Evolutionary conservation across 768 basidiomycete species (phyloP), one percentile per base, ranked within the genome.

Genomic region (Trametes coccinea): DNA sequence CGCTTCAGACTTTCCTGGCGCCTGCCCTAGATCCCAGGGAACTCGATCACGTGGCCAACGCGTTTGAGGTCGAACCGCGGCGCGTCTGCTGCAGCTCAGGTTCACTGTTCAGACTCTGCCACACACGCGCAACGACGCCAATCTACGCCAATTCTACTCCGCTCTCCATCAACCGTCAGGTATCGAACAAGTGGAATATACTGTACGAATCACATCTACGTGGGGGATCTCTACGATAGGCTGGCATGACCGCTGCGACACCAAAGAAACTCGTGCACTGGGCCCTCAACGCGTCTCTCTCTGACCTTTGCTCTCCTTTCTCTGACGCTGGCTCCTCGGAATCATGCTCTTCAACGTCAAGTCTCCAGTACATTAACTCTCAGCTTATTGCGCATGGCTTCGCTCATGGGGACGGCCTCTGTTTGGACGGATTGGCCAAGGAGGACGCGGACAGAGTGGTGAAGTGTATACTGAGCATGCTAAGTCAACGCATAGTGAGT

Each of bases 321-420:
- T 69, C 68, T 27, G 68, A 71, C 78, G 56, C 78, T 37, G 37
- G 53, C 22, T 81, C 83, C 5, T 73, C 80, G 4, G 80, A 80
- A 1, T 81, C 80, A 0, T 75, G 79, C 47, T 72, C 78, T 31
- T 83, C 84, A 6, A 75, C 77, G 0, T 88, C 88, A 3, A 88
- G 82, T 60, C 72, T 92, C 29, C 87, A 92, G 59, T 93, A 90
- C 69, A 80, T 93, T 69, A 94, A 93, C 69, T 78, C 87, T 17
- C 93, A 95, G 66, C 82, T 95, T 5, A 74, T 91, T 50, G 87
- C 92, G 2, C 92, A 94, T 75, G 93, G 93, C 7, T 94, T 90
- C 66, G 74, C 82, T 1, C 69, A 82, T 9, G 69, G 80, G 1
- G 84, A 87, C 0, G 92, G 92, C 0, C 73, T 94, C 17, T 84